These are phyloP conservation scores for Nymphaea colorata DNA, from an alignment of 164 flowering plant species.

Conservation along the genomic window DNA sequence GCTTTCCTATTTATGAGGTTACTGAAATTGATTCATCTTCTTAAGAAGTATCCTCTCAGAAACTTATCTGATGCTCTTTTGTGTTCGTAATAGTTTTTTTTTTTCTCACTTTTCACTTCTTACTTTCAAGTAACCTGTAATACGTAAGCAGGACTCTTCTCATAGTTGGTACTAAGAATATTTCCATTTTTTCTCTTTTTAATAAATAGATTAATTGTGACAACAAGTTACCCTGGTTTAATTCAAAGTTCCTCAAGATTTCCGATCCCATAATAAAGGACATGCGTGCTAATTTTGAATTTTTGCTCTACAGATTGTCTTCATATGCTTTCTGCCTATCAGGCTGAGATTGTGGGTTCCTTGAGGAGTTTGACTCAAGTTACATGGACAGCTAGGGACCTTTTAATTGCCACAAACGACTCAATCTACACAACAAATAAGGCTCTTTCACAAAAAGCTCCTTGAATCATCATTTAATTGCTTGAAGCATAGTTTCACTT, in stretches of 20 bases:
- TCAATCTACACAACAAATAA: background rate
- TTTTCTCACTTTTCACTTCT: too few species aligned
- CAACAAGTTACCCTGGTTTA: too few species aligned
- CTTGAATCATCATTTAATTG: background rate
- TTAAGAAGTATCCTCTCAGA: too few species aligned
- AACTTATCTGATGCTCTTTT: too few species aligned
- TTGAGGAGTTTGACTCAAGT: conserved; percentile 27
- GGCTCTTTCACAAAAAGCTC: background rate
- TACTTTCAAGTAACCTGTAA: too few species aligned
- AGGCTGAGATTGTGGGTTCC: conserved; percentile 16
- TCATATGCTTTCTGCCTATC: conserved; percentile 12
- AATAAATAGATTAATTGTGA: too few species aligned
- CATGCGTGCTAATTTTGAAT: background rate
- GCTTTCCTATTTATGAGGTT: background rate
- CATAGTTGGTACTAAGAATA: too few species aligned
- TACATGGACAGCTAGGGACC: conserved; percentile 48
- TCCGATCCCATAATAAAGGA: too few species aligned
- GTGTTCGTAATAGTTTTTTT: too few species aligned
- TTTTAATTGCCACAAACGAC: conserved; percentile 13
- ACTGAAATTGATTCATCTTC: background rate
- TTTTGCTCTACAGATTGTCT: conserved; percentile 19
- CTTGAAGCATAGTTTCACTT: background rate
- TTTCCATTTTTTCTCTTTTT: too few species aligned
- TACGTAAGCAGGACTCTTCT: too few species aligned
- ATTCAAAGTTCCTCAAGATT: too few species aligned